Base-by-base conservation (phyloP, 2,329 filamentous ascomycete species). In the Pseudogymnoascus sp. region DNA sequence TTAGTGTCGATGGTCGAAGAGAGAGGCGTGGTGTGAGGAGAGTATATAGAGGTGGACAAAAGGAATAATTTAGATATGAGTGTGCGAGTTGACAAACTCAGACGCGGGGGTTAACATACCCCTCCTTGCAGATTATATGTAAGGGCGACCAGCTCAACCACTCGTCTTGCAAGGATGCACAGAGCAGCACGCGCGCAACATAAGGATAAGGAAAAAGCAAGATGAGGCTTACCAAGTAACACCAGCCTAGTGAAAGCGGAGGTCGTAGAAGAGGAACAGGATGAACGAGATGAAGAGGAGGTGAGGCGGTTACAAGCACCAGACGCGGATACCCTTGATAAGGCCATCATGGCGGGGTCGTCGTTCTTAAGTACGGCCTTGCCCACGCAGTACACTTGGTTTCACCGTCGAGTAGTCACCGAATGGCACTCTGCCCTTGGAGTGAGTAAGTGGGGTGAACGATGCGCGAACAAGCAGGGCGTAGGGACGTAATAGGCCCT, bases 301-400 rank as follows among this genome's bases (percentile, higher is more conserved):
- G 43, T 53, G 43, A 53, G 28, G 43, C 43, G 43, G 43, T 53
- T 53, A 53, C 43, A 53, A 53, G 43, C 43, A 53, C 43, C 43
- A 31, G 43, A 53, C 43, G 43, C 43, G n/a, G 43, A 53, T 12
- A 53, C 43, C 24, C 43, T 53, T 53, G 43, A 31, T 53, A 53
- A 53, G 43, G 43, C 43, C 43, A 53, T 53, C 12, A 53, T 53
- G 43, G 43, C 43, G 43, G 43, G 43, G 43, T 53, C 43, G 43
- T 31, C 24, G 43, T 24, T n/a, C 24, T 53, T 31, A 53, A 53
- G 43, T 53, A 53, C 43, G 24, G 43, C 43, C 43, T 53, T 31
- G n/a, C 24, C 4, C 43, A 53, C 24, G 24, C 43, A 31, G 43
- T 53, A 31, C 43, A 31, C 24, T n/a, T n/a, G 14, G 43, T 53